phyloP scores from a whole-genome alignment of 1,284 basidiomycete genomes.

The Trametes sp. region DNA sequence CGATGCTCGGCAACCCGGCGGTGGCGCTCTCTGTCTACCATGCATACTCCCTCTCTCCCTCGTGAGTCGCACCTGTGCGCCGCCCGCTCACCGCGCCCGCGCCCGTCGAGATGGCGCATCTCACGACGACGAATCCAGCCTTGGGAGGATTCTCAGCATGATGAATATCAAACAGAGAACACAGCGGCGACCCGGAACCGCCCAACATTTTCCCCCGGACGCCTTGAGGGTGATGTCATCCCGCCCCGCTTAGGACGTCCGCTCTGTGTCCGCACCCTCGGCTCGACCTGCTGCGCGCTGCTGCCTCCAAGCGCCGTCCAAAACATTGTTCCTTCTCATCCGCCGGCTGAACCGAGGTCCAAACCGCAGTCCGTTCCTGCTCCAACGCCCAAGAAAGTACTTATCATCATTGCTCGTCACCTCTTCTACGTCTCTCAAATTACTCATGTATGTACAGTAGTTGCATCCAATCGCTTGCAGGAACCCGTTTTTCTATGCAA shows the following conservation, averaged over 20 bases:
- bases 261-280: not conserved
- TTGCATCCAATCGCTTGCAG: not conserved
- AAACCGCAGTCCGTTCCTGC: not conserved
- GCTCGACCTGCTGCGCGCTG: not conserved
- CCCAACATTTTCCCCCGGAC: slow-evolving; percentile 2
- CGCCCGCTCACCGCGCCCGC: no score
- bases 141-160: not conserved
- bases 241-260: slow-evolving; percentile 2
- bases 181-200: slow-evolving; percentile 5
- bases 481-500: slow-evolving; percentile 36
- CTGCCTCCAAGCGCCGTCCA: not conserved
- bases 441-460: not conserved
- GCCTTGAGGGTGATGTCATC: slow-evolving; percentile 23
- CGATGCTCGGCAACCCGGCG: slow-evolving; percentile 14
- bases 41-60: no score
- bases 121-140: no score
- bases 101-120: no score
- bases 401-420: no score
- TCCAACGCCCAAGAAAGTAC: no score
- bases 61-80: no score
- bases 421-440: no score
- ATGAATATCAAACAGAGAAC: slow-evolving; percentile 4
- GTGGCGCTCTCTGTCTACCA: slow-evolving; percentile 18
- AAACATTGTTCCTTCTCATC: not conserved
- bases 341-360: not conserved